Conservation (phyloP, 2,329 filamentous ascomycete genomes). For the Rasamsonia emersonii region DNA sequence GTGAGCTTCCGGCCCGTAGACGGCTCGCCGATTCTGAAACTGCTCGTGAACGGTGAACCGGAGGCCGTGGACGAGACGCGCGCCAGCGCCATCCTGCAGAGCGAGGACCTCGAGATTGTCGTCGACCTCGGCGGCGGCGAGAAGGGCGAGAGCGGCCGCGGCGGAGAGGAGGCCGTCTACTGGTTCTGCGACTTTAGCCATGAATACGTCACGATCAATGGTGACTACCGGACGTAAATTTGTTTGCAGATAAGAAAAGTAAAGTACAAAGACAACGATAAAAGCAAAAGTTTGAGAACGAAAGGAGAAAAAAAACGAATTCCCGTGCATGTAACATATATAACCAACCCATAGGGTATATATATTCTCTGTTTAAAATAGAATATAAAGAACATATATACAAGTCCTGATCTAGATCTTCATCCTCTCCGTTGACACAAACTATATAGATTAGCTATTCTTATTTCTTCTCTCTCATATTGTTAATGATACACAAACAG, state of each 20-base stretch:
- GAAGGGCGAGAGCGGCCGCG: slow-evolving; percentile 30
- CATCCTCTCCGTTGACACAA: slow-evolving; percentile 2
- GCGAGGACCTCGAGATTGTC: slow-evolving; percentile 55
- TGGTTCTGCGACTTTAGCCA: slow-evolving; percentile 63
- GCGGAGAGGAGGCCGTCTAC: slow-evolving; percentile 47
- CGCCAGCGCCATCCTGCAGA: slow-evolving; percentile 51
- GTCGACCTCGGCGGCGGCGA: slow-evolving; percentile 49
- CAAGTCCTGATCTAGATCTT: slow-evolving; percentile 3
- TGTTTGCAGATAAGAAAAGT: neutral
- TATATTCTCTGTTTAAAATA: no score
- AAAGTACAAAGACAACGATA: no score
- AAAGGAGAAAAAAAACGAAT: neutral
- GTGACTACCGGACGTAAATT: slow-evolving; percentile 53
- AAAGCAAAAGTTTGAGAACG: no score
- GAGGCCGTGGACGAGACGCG: slow-evolving; percentile 53
- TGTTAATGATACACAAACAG: slow-evolving; percentile 24
- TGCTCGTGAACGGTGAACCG: slow-evolving; percentile 54
- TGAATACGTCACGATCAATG: slow-evolving; percentile 62
- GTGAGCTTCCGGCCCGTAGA: slow-evolving; percentile 55
- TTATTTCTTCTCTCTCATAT: slow-evolving; percentile 1
- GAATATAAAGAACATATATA: no score
- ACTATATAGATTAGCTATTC: neutral
- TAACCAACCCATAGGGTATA: no score
- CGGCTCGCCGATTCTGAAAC: slow-evolving; percentile 47
- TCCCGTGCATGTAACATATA: no score